Evolutionary conservation across 306 rosid species (phyloP).

Genomic region (Cicer pinnatifidum): DNA sequence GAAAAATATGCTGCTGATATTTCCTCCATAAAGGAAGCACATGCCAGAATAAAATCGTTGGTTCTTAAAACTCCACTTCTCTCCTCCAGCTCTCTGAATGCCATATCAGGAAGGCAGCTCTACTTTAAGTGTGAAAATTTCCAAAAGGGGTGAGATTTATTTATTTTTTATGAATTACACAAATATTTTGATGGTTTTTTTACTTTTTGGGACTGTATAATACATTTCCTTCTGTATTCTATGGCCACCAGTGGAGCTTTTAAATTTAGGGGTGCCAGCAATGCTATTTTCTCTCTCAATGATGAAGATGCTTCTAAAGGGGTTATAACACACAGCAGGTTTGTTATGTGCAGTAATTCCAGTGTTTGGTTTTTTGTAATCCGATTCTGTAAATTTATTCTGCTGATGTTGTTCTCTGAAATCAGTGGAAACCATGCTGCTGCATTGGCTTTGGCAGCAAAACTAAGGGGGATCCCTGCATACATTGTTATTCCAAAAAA

Average conservation of each 20-base stretch:
- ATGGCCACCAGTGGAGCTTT: slow-evolving; percentile 72
- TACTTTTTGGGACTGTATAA: not conserved
- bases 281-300: slow-evolving; percentile 83
- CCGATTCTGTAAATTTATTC: slow-evolving; percentile 20
- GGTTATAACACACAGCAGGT: slow-evolving; percentile 97
- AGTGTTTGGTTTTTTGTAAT: slow-evolving; percentile 14
- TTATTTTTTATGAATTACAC: slow-evolving; percentile 29
- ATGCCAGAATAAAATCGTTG: slow-evolving; percentile 61
- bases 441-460: slow-evolving; percentile 94
- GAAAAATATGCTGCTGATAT: slow-evolving; percentile 85
- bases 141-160: slow-evolving; percentile 78
- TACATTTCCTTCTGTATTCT: slow-evolving; percentile 23
- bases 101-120: slow-evolving; percentile 67
- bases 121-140: slow-evolving; percentile 88
- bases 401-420: slow-evolving; percentile 51
- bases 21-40: slow-evolving; percentile 72
- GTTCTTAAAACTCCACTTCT: slow-evolving; percentile 73
- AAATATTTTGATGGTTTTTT: not conserved
- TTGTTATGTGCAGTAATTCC: slow-evolving; percentile 39
- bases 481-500: slow-evolving; percentile 78
- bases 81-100: slow-evolving; percentile 67
- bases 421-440: slow-evolving; percentile 96
- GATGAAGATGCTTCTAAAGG: slow-evolving; percentile 81
- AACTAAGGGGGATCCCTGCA: slow-evolving; percentile 81
- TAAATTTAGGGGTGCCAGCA: slow-evolving; percentile 92